These are phyloP conservation scores for Erysimum pusillum DNA, from an alignment of 441 rosid species.

Conservation along the genomic window DNA sequence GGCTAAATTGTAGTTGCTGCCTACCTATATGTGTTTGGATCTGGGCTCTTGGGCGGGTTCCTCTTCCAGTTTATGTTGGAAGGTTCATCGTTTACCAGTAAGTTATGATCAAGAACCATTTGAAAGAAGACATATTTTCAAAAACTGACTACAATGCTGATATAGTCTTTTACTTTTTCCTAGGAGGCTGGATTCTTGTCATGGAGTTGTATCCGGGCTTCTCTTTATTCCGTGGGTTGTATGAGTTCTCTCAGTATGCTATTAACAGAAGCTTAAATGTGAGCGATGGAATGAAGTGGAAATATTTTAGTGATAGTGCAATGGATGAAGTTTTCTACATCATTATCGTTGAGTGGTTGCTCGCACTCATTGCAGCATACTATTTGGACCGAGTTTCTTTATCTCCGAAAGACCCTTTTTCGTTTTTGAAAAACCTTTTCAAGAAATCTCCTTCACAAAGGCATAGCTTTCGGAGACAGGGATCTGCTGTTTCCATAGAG, in stretches of 20 bases:
- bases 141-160: slow-evolving; percentile 7
- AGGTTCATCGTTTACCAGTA: slow-evolving; percentile 79
- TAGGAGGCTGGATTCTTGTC: slow-evolving; percentile 72
- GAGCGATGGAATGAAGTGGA: slow-evolving; percentile 79
- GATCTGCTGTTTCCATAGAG: slow-evolving; percentile 63
- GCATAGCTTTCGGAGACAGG: slow-evolving; percentile 66
- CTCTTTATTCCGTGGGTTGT: slow-evolving; percentile 81
- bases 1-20: slow-evolving; percentile 60
- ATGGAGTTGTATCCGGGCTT: slow-evolving; percentile 94
- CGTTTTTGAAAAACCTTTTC: slow-evolving; percentile 56
- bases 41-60: slow-evolving; percentile 81
- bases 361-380: slow-evolving; percentile 69
- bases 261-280: slow-evolving; percentile 52
- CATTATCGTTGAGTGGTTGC: slow-evolving; percentile 78
- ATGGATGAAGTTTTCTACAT: slow-evolving; percentile 71
- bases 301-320: slow-evolving; percentile 65
- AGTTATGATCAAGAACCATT: slow-evolving; percentile 45
- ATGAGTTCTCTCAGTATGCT: slow-evolving; percentile 75
- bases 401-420: slow-evolving; percentile 64
- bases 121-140: neutral
- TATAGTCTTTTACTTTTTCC: neutral
- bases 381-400: slow-evolving; percentile 68
- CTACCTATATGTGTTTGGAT: slow-evolving; percentile 71
- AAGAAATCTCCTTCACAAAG: slow-evolving; percentile 52
- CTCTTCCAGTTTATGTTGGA: slow-evolving; percentile 71